A percentile compares a stretch with the other conserved stretches of the same genome.
Conservation (phyloP, 306 rosid genomes). For the Abrus pulchellus region DNA sequence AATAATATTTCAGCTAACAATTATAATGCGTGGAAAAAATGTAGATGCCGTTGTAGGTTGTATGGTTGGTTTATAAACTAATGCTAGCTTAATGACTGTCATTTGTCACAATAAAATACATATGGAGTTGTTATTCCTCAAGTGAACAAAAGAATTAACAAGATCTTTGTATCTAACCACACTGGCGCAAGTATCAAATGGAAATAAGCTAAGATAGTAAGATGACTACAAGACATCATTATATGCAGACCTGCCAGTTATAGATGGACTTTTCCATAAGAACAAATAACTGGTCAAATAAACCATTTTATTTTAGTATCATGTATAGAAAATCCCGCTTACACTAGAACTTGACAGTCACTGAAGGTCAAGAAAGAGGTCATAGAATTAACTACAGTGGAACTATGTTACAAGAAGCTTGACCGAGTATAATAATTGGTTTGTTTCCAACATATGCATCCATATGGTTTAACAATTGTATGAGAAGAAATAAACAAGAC, state of each 20-base stretch:
- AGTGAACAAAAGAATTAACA: not conserved
- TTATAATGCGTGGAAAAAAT: not conserved
- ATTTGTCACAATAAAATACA: not conserved
- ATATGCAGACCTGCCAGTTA: not conserved
- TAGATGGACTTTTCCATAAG: not conserved
- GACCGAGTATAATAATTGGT: not conserved
- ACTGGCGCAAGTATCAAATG: not conserved
- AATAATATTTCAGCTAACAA: not conserved
- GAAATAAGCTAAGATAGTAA: conserved; percentile 8
- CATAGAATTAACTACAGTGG: not conserved
- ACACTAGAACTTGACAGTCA: too few species aligned
- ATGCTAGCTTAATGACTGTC: not conserved
- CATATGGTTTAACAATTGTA: conserved; percentile 33
- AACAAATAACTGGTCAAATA: conserved; percentile 1
- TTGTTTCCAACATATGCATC: conserved; percentile 1
- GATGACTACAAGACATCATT: not conserved
- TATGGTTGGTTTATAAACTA: not conserved
- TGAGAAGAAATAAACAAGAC: conserved; percentile 8
- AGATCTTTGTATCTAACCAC: conserved; percentile 12
- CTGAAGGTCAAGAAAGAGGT: too few species aligned
- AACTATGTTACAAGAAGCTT: not conserved
- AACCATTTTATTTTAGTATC: not conserved
- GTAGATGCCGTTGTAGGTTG: not conserved
- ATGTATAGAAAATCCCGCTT: too few species aligned
- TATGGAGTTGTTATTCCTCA: not conserved